Percentiles rank a stretch among this genome's conserved stretches.
Conservation (phyloP, 495 filamentous ascomycete species). For the Hypoxylon crocopeplum region DNA sequence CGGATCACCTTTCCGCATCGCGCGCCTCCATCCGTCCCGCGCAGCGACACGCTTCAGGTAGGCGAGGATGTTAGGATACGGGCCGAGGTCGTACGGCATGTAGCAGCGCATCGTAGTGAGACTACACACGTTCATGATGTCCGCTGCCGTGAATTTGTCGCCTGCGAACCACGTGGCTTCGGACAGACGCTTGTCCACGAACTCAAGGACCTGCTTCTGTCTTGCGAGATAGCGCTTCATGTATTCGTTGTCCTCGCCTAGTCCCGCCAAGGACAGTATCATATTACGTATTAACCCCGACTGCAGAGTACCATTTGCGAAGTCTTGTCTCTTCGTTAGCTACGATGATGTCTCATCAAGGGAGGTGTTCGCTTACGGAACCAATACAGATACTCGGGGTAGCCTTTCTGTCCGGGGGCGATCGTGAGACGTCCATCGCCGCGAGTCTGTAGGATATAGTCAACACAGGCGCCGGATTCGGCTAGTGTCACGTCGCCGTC, state of each 20-base stretch:
- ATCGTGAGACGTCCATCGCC: conserved; percentile 54
- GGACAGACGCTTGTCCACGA: conserved; percentile 54
- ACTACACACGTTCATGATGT: conserved; percentile 63
- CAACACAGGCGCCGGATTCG: conserved; percentile 61
- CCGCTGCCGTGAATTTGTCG: conserved; percentile 64
- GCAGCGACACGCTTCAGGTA: conserved; percentile 53
- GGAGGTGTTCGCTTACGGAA: conserved; percentile 43
- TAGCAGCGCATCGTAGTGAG: conserved; percentile 64
- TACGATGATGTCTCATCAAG: background rate
- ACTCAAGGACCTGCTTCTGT: conserved; percentile 37
- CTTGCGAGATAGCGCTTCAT: conserved; percentile 29
- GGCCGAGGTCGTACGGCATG: conserved; percentile 47
- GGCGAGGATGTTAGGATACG: conserved; percentile 51
- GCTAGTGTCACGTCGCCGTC: conserved; percentile 58
- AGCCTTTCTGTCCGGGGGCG: conserved; percentile 50
- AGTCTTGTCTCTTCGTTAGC: conserved; percentile 43
- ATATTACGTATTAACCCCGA: conserved; percentile 38
- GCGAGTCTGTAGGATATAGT: conserved; percentile 63
- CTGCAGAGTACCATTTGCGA: conserved; percentile 63
- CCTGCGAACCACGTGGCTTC: conserved; percentile 64
- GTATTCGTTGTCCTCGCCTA: background rate
- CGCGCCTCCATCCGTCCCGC: conserved; percentile 51
- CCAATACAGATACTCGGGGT: conserved; percentile 66
- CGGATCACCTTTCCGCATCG: conserved; percentile 56
- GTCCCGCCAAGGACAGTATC: conserved; percentile 6